A percentile compares a stretch with the other conserved stretches of the same genome.
Conservation (phyloP, 1,284 basidiomycete genomes). For the Ganoderma lingzhi region DNA sequence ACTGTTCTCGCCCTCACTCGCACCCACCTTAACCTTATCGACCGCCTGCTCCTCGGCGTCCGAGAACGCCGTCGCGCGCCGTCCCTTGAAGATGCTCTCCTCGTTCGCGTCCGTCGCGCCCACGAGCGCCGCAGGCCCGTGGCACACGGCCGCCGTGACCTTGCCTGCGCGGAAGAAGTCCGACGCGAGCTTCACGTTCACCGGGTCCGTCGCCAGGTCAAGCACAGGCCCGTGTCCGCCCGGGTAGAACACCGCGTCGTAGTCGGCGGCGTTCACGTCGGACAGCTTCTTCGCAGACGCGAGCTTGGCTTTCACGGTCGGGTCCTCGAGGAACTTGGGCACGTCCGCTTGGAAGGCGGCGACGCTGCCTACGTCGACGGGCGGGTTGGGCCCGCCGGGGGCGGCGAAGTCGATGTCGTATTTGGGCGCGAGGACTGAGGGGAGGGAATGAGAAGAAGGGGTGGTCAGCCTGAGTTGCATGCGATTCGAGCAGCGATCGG, state of each 20-base stretch:
- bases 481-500: neutral
- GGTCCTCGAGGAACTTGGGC: constrained; percentile 68
- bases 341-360: constrained; percentile 66
- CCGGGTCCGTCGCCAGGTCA: constrained; percentile 67
- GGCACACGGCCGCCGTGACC: constrained; percentile 75
- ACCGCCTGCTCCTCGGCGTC: constrained; percentile 71
- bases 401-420: constrained; percentile 74
- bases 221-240: constrained; percentile 81
- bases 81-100: constrained; percentile 71
- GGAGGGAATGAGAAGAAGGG: neutral
- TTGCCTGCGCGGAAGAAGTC: constrained; percentile 72
- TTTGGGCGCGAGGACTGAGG: constrained; percentile 59
- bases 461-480: neutral
- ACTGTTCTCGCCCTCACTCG: neutral
- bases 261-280: constrained; percentile 66
- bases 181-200: constrained; percentile 66
- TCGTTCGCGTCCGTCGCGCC: constrained; percentile 60
- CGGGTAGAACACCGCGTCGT: constrained; percentile 81
- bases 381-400: constrained; percentile 77
- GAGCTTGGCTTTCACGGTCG: constrained; percentile 63
- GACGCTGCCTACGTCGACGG: constrained; percentile 70
- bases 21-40: constrained; percentile 39
- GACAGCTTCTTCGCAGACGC: constrained; percentile 67
- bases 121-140: constrained; percentile 72
- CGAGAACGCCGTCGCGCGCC: constrained; percentile 72